A percentile compares a stretch with the other conserved stretches of the same genome.
phyloP scores from a whole-genome alignment of 257 asterid species.

The Ocimum tenuiflorum region DNA sequence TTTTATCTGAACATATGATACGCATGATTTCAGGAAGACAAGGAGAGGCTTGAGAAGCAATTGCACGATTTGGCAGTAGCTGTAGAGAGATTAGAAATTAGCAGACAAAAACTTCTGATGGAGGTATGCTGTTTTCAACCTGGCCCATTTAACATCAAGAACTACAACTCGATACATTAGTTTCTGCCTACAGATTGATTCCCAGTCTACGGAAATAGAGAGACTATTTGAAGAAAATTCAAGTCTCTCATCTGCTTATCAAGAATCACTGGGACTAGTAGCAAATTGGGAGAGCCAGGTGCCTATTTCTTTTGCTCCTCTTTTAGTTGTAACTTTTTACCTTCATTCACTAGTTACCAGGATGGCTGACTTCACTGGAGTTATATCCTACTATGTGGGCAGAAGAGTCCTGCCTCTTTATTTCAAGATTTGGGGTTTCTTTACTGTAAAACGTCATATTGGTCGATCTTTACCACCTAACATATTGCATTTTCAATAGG shows the following conservation, averaged over 20 bases:
- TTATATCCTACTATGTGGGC: neutral
- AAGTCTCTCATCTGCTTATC: slow-evolving; percentile 65
- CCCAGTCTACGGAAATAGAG: slow-evolving; percentile 96
- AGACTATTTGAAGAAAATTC: slow-evolving; percentile 82
- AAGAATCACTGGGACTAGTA: slow-evolving; percentile 62
- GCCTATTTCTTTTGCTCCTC: slow-evolving; percentile 5
- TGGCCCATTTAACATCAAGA: slow-evolving; percentile 18
- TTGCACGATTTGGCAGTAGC: slow-evolving; percentile 94
- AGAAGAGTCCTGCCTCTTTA: neutral
- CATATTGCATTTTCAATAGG: neutral
- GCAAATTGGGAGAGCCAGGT: slow-evolving; percentile 93
- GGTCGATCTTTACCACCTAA: neutral
- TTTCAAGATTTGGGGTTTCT: neutral
- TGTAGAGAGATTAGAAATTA: slow-evolving; percentile 75
- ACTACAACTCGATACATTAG: slow-evolving; percentile 17
- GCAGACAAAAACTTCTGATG: slow-evolving; percentile 81
- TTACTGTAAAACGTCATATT: neutral
- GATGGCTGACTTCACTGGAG: neutral
- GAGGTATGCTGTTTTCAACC: slow-evolving; percentile 48
- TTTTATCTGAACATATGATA: slow-evolving; percentile 1
- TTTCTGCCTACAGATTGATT: slow-evolving; percentile 62
- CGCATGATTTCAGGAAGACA: slow-evolving; percentile 57
- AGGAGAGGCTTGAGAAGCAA: slow-evolving; percentile 83
- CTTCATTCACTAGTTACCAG: slow-evolving; percentile 8
- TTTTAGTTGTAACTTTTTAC: too few species aligned